phyloP scores from a whole-genome alignment of 106 monocot genomes.

The Ottelia alismoides region DNA sequence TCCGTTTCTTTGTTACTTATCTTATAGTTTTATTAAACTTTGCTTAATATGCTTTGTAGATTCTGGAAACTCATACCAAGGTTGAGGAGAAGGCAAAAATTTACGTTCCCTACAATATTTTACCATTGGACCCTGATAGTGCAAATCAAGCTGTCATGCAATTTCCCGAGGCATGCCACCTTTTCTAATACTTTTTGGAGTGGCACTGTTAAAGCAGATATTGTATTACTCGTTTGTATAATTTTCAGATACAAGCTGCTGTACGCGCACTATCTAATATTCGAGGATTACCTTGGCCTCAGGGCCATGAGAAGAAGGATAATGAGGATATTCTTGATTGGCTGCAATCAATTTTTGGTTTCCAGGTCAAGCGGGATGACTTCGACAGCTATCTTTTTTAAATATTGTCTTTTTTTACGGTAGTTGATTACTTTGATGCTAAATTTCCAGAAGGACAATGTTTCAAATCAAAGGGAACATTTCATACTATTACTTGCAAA shows the following conservation, averaged over 20 bases:
- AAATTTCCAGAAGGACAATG: conserved; percentile 95
- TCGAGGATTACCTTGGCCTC: conserved; percentile 92
- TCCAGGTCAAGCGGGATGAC: conserved; percentile 41
- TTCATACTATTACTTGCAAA: conserved; percentile 88
- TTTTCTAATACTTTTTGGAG: too few relatives aligned
- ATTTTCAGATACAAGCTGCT: too few relatives aligned
- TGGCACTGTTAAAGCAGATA: too few relatives aligned
- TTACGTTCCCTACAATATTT: conserved; percentile 77
- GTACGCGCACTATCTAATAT: conserved; percentile 75
- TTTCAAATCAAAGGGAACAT: conserved; percentile 95
- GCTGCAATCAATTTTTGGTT: conserved; percentile 93
- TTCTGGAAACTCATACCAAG: conserved; percentile 69
- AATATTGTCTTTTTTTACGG: background rate
- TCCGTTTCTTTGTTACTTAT: too few relatives aligned
- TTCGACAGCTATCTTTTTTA: conserved; percentile 15
- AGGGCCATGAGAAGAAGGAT: conserved; percentile 45
- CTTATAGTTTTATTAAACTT: background rate
- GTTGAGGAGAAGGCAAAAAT: conserved; percentile 78
- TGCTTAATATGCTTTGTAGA: conserved; percentile 32
- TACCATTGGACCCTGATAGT: conserved; percentile 22
- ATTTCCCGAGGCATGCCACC: too few relatives aligned
- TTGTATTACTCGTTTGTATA: too few relatives aligned
- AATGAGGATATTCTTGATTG: conserved; percentile 92
- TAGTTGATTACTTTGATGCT: background rate
- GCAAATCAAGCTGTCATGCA: conserved; percentile 29